Evolutionary conservation across 192 early-diverging fungal species (phyloP), one percentile per base, ranked within the genome.

Genomic region (Chytriomyces sp.): DNA sequence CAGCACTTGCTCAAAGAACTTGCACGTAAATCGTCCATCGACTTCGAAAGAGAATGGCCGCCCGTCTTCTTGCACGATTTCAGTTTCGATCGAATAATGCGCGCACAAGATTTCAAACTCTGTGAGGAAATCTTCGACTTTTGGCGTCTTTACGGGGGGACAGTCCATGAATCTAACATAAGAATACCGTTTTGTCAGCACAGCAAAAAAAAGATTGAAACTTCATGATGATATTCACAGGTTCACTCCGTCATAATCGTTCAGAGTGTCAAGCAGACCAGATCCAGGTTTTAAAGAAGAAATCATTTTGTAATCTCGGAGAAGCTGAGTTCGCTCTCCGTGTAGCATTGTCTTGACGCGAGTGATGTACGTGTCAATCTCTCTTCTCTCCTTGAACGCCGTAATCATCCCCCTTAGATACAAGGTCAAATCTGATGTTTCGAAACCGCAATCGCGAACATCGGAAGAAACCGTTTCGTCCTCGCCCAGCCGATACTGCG

Each of bases 31-130:
- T 68, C 78, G 70, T 47, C 64, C 67, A 48, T 87, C 88, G 6
- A 86, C 76, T 61, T 89, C 88, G 53, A 81, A 89, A 5, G 83
- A 82, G 77, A 89, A 89, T 28, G 88, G 86, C 16, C 88, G 70
- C 7, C 88, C 88, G 81, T 89, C 88, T 79, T 89, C 88, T 50
- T 79, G 77, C 13, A 64, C n/a, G n/a, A 89, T 87, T 10, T 72
- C 79, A 4, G 83, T 86, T 43, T 87, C 84, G 50, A 89, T 64
- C 9, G 43, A 49, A 67, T 64, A 87, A 65, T 83, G 78, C 16
- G 80, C 75, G 7, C 80, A 82, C 2, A 89, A 72, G 11, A 85
- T 64, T 69, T 89, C 86, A 64, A 85, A 89, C 62, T 87, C 88
- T 7, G 82, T 86, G 11, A 89, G 45, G 65, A 87, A 87, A 70